These are phyloP conservation scores for Waltergamsia citrina DNA, from an alignment of 2,329 filamentous ascomycete genomes.

Conservation along the genomic window DNA sequence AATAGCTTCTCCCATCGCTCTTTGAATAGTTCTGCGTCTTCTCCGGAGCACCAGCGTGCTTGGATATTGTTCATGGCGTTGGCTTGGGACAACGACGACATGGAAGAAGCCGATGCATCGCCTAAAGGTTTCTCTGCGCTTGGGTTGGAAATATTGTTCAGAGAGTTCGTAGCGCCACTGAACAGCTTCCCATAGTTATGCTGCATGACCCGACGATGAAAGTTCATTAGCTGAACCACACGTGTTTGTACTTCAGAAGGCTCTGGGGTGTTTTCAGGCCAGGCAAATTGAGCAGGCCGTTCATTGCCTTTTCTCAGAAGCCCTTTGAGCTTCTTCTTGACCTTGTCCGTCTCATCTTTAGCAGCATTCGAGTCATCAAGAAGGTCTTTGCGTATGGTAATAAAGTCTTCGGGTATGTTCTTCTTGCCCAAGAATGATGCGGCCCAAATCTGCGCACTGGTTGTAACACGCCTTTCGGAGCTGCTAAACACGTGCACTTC, in stretches of 20 bases:
- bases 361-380: constrained; percentile 96
- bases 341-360: constrained; percentile 99
- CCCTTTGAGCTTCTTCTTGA: constrained; percentile 98
- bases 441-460: constrained; percentile 94
- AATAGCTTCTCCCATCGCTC: constrained; percentile 99
- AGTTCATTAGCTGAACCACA: constrained; percentile 95
- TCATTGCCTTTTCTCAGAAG: constrained; percentile 86
- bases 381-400: constrained; percentile 86
- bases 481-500: constrained; percentile 94
- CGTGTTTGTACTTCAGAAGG: constrained; percentile 86
- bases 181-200: constrained; percentile 81
- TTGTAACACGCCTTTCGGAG: constrained; percentile 87
- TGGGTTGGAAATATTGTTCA: constrained; percentile 46
- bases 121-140: constrained; percentile 28
- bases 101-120: constrained; percentile 30
- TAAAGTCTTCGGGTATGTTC: constrained; percentile 76
- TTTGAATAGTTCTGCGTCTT: constrained; percentile 88
- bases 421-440: constrained; percentile 81
- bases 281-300: constrained; percentile 92
- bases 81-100: constrained; percentile 47
- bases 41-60: constrained; percentile 89
- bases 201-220: constrained; percentile 90
- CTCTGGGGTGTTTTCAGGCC: constrained; percentile 90
- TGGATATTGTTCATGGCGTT: constrained; percentile 66
- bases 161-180: constrained; percentile 53